Conservation (phyloP, 1,284 basidiomycete genomes). For the Ustilago bromivora region DNA sequence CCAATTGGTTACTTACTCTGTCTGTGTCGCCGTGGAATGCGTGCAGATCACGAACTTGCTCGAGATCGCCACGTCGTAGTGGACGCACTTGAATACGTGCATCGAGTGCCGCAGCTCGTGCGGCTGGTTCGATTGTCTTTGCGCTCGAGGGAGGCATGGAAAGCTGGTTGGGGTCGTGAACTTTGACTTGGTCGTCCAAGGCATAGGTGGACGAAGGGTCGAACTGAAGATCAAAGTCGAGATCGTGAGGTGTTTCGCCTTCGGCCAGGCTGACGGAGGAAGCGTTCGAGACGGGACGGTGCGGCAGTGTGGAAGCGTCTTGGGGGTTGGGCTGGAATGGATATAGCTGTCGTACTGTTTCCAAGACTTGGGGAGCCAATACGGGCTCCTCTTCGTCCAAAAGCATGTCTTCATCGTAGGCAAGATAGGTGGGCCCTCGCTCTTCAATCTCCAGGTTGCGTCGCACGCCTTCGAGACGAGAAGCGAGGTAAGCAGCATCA, state of each 20-base stretch:
- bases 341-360: conserved; percentile 35
- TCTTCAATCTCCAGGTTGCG: conserved; percentile 61
- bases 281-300: conserved; percentile 52
- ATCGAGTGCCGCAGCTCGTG: conserved; percentile 59
- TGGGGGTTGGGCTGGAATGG: conserved; percentile 29
- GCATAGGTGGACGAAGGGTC: conserved; percentile 16
- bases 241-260: conserved; percentile 48
- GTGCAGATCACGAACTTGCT: conserved; percentile 65
- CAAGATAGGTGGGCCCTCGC: conserved; percentile 44
- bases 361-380: conserved; percentile 28
- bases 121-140: conserved; percentile 43
- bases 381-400: conserved; percentile 28
- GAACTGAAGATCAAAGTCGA: conserved; percentile 43
- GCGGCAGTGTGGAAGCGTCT: conserved; percentile 22
- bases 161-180: conserved; percentile 26
- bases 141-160: conserved; percentile 32
- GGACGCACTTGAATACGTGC: conserved; percentile 58
- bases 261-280: conserved; percentile 50
- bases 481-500: conserved; percentile 61
- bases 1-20: conserved; percentile 53
- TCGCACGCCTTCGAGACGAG: conserved; percentile 56
- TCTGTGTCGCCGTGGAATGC: conserved; percentile 63
- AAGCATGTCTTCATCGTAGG: conserved; percentile 51
- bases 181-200: conserved; percentile 29
- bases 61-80: conserved; percentile 57